Evolutionary conservation across 805 yeast species (phyloP).

Genomic region (Candida hungchunana): DNA sequence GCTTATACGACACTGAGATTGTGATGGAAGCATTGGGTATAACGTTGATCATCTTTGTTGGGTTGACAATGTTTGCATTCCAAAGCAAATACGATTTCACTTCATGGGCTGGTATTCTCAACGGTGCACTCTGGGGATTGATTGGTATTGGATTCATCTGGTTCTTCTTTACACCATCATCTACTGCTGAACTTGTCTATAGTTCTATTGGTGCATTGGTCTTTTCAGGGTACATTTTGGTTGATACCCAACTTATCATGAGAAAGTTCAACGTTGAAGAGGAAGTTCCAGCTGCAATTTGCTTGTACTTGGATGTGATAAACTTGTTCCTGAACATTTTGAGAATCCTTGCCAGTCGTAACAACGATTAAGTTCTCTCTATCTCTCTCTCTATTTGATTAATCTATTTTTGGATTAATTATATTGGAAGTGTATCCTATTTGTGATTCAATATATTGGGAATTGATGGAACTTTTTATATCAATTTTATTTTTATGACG

Average conservation of each 20-base stretch:
- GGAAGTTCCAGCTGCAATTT: constrained; percentile 75
- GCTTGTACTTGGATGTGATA: constrained; percentile 75
- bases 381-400: neutral
- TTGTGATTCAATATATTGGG: too few relatives aligned
- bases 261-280: constrained; percentile 76
- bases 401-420: neutral
- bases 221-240: constrained; percentile 65
- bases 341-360: constrained; percentile 46
- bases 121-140: constrained; percentile 57
- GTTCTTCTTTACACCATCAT: constrained; percentile 58
- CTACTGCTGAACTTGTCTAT: constrained; percentile 57
- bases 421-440: neutral
- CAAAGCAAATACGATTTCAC: constrained; percentile 75
- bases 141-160: constrained; percentile 29
- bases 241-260: constrained; percentile 80
- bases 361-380: constrained; percentile 11
- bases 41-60: constrained; percentile 68
- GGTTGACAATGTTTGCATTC: constrained; percentile 70
- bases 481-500: neutral
- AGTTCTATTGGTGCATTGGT: constrained; percentile 71
- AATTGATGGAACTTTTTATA: neutral
- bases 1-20: constrained; percentile 56
- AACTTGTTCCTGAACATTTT: constrained; percentile 76
- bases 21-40: constrained; percentile 68
- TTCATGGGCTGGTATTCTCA: constrained; percentile 57